Base-by-base conservation (phyloP, 2,329 filamentous ascomycete species). In the Aspergillus bombycis region DNA sequence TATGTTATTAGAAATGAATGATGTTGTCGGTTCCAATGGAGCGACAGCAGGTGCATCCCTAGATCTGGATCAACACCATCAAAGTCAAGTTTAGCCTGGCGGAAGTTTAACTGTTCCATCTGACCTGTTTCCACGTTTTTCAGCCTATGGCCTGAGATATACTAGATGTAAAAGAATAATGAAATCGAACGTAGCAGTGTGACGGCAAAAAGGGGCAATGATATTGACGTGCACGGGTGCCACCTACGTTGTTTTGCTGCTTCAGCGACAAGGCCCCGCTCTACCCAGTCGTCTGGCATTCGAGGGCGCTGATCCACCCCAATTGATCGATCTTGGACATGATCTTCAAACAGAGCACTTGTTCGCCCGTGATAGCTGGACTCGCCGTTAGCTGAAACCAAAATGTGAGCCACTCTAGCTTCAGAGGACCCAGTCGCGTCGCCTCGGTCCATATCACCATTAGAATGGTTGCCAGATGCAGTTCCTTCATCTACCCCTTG, bases 241-340 rank as follows among this genome's bases (percentile, higher is more conserved):
- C 48, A 56, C 63, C 23, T 62, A 77, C 82, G 74, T 66, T 84
- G 81, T 58, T 78, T 77, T 0, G 80, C 78, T 36, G 82, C 81
- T 67, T 84, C 81, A 19, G 80, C 82, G 56, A 85, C 78, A 7
- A 85, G 71, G 14, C 80, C 76, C 57, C 79, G 79, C 59, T 82
- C 77, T 28, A 83, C 62, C 50, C 65, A 66, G 46, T 68, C 68
- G 16, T 62, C 52, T 1, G 72, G 67, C 3, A 67, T 30, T 11
- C 11, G 9, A 8, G 32, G 34, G 28, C 50, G 28, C 26, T 52
- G 48, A 10, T 56, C 50, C 19, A 21, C 23, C 7, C 28, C 32
- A 9, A 52, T 74, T 16, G 14, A 36, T 36, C 34, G 34, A 16
- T 36, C 34, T 36, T 36, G 34, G 14, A 14, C 12, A 16, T 36